Evolutionary conservation across 306 rosid genomes (phyloP), one percentile per base, ranked within the genome.

Genomic region (Geum urbanum): DNA sequence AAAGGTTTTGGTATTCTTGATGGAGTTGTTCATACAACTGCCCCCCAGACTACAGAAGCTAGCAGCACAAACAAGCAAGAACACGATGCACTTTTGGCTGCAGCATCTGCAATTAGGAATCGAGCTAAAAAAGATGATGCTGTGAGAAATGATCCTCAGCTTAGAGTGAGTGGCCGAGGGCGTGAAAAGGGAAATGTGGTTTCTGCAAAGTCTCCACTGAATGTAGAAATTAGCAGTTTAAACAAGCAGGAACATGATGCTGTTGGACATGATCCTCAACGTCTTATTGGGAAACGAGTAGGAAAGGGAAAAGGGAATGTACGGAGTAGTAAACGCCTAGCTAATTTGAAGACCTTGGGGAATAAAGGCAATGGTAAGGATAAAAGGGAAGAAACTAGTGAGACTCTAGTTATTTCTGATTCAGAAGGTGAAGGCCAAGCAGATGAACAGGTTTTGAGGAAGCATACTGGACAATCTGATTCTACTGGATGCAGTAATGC

Each of bases 1-100:
- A 90, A 94, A 82, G 98, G 97, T 78, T 94, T 90, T 87, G 98
- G 98, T 76, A 77, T 94, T 83, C 98, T 94, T 71, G 85, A 94
- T 80, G 98, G 98, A 63, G 90, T 88, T 73, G 82, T 90, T 69
- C 91, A 91, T 16, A 70, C 87, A 70, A 45, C 88, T 59, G 84
- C 86, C 39, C 88, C 58, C n/a, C 82, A 85, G 72, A 90, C 74
- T 70, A 72, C 82, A 62, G 92, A 90, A 82, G 79, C 90, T 72
- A 81, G 85, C 74, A 82, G 88, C 76, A 44, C 81, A 77, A 86
- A 85, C 87, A 94, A 87, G 87, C 94, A 79, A 75, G 97, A 94
- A 77, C 90, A 83, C 66, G 88, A 86, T 76, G 94, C 95, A 7
- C 96, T 94, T 50, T 54, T 85, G 74, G 92, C 83, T 19, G 98